Base-by-base conservation (phyloP, 2,329 filamentous ascomycete genomes). In the Ascochyta koolunga region DNA sequence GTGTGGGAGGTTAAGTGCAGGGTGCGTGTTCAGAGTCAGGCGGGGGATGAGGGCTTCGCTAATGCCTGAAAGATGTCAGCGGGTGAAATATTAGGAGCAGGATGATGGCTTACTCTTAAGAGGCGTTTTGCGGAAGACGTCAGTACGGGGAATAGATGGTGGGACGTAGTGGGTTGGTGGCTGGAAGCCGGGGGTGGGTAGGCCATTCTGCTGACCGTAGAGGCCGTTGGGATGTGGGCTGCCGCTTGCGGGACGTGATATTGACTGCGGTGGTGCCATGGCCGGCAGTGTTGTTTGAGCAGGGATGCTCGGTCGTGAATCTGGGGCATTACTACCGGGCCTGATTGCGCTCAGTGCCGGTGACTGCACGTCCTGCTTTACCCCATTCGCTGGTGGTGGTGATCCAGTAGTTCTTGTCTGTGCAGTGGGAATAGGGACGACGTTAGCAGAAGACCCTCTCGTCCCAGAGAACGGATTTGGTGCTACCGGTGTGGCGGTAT, bases 21-120 rank as follows among this genome's bases (percentile, higher is more conserved):
- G 87, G 67, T 93, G 89, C 13, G 88, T 88, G 50, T 83, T 81
- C 15, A 93, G 77, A 33, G 82, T 84, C 21, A 93, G 77, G 46
- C 83, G 86, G 4, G 83, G 83, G 43, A 93, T 83, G 37, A 93
- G 79, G 22, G 89, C 87, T 72, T 89, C 82, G 31, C 80, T 58
- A 21, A 60, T 38, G 51, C 57, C 70, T 74, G 45, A 24, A 13
- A 2, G 2, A 19, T 39, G 40, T 73, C 51, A 75, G 69, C 37
- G 54, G 21, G 32, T 11, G 15, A n/a, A 16, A 13, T 24, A 3
- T 31, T 18, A 2, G 10, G 7, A 15, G 16, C 21, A 19, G 13
- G 15, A 16, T 18, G n/a, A 8, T 15, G 5, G 66, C 76, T 68
- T 75, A 83, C 82, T 77, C 76, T 83, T 80, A 76, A 63, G 75